These are phyloP conservation scores for Fusarium mundagurra DNA, from an alignment of 2,329 filamentous ascomycete species.

Conservation along the genomic window DNA sequence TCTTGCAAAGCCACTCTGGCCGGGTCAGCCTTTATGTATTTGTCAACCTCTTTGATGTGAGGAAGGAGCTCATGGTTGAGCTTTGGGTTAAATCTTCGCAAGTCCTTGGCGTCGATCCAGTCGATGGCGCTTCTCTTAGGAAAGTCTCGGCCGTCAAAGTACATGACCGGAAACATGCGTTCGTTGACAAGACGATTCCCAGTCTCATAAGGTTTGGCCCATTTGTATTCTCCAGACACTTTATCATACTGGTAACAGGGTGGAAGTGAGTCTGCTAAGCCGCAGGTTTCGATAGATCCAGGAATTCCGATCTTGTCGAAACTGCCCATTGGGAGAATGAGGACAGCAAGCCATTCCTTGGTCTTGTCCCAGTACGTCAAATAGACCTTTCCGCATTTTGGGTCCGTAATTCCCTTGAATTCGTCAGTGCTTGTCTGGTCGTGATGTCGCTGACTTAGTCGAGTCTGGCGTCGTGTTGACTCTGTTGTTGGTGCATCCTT, in stretches of 20 bases:
- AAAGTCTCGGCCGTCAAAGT: constrained; percentile 34
- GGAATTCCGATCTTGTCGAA: not conserved
- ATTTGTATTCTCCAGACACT: not conserved
- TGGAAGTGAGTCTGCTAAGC: not conserved
- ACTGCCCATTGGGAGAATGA: constrained; percentile 1
- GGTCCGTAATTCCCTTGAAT: constrained; percentile 1
- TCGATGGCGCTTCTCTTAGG: constrained; percentile 29
- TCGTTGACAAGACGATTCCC: constrained; percentile 2
- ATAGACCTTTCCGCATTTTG: constrained; percentile 3
- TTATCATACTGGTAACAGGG: not conserved
- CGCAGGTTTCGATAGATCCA: not conserved
- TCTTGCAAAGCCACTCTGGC: not conserved
- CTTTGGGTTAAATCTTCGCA: constrained; percentile 14
- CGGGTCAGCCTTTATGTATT: not conserved
- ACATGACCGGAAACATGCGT: constrained; percentile 33
- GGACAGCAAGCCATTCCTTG: constrained; percentile 15
- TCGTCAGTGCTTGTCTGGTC: not conserved
- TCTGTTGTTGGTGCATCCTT: not conserved
- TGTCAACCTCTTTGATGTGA: not conserved
- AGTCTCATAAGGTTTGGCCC: constrained; percentile 15
- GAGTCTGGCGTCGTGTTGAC: not conserved
- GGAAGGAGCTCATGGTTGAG: not conserved
- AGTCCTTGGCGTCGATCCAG: constrained; percentile 29
- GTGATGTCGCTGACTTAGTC: not conserved
- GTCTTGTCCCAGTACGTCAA: constrained; percentile 1